Percentiles rank a stretch among this genome's conserved stretches.
These are phyloP conservation scores for Cutaneotrichosporon cutaneum DNA, from an alignment of 1,284 basidiomycete species.

Conservation along the genomic window DNA sequence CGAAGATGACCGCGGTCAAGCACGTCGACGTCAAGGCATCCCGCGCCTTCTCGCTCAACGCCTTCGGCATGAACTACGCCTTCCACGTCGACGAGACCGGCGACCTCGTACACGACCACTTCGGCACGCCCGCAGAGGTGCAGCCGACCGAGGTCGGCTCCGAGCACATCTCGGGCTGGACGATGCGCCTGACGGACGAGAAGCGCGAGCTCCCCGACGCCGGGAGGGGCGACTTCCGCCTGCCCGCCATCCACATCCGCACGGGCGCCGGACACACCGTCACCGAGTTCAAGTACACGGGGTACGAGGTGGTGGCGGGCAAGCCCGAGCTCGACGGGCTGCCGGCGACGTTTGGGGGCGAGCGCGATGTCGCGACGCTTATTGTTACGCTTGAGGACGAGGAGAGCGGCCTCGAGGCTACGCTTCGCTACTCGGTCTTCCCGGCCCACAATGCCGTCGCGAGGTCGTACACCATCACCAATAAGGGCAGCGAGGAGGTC, in stretches of 20 bases:
- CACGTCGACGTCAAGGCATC: not conserved
- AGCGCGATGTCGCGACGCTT: slow-evolving; percentile 10
- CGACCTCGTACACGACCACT: slow-evolving; percentile 37
- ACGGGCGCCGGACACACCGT: slow-evolving; percentile 23
- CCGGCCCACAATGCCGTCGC: slow-evolving; percentile 25
- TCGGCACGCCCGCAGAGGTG: slow-evolving; percentile 11
- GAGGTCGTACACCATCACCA: slow-evolving; percentile 24
- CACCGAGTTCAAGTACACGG: slow-evolving; percentile 25
- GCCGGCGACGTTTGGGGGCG: slow-evolving; percentile 30
- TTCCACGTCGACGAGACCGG: slow-evolving; percentile 20
- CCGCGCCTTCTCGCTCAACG: slow-evolving; percentile 9
- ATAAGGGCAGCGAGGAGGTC: slow-evolving; percentile 22
- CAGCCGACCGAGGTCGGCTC: not conserved
- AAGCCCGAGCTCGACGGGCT: slow-evolving; percentile 29
- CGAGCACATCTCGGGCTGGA: slow-evolving; percentile 6
- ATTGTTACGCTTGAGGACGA: slow-evolving; percentile 20
- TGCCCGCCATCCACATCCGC: slow-evolving; percentile 32
- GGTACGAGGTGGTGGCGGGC: slow-evolving; percentile 23
- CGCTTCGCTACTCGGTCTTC: slow-evolving; percentile 32
- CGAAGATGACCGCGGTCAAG: not conserved
- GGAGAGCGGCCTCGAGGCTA: slow-evolving; percentile 15
- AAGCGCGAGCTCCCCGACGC: slow-evolving; percentile 34
- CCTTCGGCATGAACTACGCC: slow-evolving; percentile 1
- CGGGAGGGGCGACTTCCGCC: slow-evolving; percentile 37
- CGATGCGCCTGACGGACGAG: not conserved